Base-by-base conservation (phyloP, 257 asterid species). In the Osmanthus fragrans region DNA sequence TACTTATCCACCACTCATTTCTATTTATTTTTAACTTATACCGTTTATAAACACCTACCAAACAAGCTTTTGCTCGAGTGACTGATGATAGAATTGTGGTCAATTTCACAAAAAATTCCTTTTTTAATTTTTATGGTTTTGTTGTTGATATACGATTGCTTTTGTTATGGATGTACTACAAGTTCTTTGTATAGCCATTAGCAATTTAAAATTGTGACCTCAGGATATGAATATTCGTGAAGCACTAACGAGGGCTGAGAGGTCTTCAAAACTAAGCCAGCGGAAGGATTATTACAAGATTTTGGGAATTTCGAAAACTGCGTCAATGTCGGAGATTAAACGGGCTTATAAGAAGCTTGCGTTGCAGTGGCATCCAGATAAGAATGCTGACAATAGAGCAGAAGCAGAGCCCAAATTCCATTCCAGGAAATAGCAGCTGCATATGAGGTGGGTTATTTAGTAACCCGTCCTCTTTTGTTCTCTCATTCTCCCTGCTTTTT, bases 211-310 rank as follows among this genome's bases (percentile, higher is more conserved):
- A 60, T 60, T 4, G 79, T 73, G 21, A 73, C 30, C 47, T 72
- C 23, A 89, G 94, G 94, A 87, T 84, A 90, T 76, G 96, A 84
- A 80, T 60, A 77, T 96, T 42, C 94, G 90, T 16, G 96, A 92
- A 86, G 74, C 85, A 63, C 77, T 90, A 78, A 85, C 85, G 90
- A 91, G 84, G 84, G 98, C 98, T 7, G 96, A 96, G 87, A 88
- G 79, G 82, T 72, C 96, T 23, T 78, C 93, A 82, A 96, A 93
- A 86, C 29, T 93, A 89, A 93, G 97, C 87, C 90, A 92, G 75
- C 85, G 99, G 73, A 96, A 93, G 89, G 99, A 96, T 82, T 96
- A 97, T 97, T 96, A 96, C 93, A 93, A 92, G 89, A 93, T 96
- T 54, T 80, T 92, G 83, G 96, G 95, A 58, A 73, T 96, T 80